These are phyloP conservation scores for Taiozyma sp. DNA, from an alignment of 1,139 yeast species.

Conservation along the genomic window DNA sequence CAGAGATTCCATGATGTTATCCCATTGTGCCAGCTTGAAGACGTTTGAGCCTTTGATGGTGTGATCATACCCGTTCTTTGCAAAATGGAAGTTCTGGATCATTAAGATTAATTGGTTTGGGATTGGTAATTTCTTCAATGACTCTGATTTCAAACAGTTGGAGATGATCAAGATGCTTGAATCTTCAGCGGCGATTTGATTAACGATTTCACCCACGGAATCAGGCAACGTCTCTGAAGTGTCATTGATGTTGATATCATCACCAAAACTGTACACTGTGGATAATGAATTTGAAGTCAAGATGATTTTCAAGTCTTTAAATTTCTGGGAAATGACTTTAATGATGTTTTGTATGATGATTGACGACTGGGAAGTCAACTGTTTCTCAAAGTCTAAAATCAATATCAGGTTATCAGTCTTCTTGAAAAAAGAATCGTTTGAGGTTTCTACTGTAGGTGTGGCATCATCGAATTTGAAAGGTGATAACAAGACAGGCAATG, in stretches of 20 bases:
- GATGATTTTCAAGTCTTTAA: conserved; percentile 7
- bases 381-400: conserved; percentile 26
- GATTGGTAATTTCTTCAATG: conserved; percentile 7
- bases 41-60: background rate
- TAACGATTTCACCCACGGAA: background rate
- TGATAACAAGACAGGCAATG: conserved; percentile 23
- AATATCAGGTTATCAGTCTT: conserved; percentile 20
- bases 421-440: conserved; percentile 10
- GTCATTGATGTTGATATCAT: background rate
- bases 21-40: conserved; percentile 14
- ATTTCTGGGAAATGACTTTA: conserved; percentile 25
- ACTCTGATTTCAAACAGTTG: conserved; percentile 2
- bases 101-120: conserved; percentile 11
- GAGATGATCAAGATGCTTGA: conserved; percentile 8
- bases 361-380: conserved; percentile 16
- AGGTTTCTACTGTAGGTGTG: conserved; percentile 19
- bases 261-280: background rate
- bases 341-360: conserved; percentile 29
- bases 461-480: conserved; percentile 23
- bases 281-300: conserved; percentile 2
- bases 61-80: background rate
- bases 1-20: conserved; percentile 21
- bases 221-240: background rate
- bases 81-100: background rate
- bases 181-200: conserved; percentile 1